Conservation (phyloP, 306 rosid genomes). For the Medicago truncatula region DNA sequence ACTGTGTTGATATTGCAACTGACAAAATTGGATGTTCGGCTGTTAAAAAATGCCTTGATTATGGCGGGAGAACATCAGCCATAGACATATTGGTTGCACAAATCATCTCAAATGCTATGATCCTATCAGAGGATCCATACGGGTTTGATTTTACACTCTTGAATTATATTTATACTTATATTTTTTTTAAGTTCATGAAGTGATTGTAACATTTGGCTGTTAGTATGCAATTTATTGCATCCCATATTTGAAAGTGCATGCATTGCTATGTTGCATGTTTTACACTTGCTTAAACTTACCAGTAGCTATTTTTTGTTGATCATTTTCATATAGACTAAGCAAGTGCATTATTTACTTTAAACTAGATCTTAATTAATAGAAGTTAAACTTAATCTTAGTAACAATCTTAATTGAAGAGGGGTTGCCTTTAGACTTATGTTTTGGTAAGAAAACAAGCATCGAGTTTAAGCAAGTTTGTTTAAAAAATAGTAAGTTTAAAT, state of each 20-base stretch:
- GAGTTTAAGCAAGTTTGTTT: no score
- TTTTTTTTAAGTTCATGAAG: neutral
- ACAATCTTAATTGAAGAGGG: no score
- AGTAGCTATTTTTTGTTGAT: neutral
- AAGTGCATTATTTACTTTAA: no score
- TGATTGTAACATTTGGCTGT: neutral
- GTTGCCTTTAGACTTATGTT: no score
- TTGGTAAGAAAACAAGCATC: no score
- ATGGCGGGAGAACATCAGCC: neutral
- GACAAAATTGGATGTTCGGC: constrained; percentile 45
- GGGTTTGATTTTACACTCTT: constrained; percentile 49
- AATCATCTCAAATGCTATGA: constrained; percentile 18
- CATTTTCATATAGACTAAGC: no score
- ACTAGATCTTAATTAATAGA: no score
- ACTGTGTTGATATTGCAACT: constrained; percentile 41
- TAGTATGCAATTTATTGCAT: neutral
- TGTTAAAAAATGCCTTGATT: constrained; percentile 37
- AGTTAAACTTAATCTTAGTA: no score
- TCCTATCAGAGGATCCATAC: constrained; percentile 42
- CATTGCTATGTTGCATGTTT: neutral
- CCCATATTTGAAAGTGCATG: neutral
- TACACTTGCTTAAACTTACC: neutral
- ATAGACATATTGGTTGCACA: neutral
- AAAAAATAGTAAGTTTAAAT: no score
- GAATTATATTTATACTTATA: neutral